Conservation (phyloP, 177 flowering plant genomes). For the Vitis hybrid region DNA sequence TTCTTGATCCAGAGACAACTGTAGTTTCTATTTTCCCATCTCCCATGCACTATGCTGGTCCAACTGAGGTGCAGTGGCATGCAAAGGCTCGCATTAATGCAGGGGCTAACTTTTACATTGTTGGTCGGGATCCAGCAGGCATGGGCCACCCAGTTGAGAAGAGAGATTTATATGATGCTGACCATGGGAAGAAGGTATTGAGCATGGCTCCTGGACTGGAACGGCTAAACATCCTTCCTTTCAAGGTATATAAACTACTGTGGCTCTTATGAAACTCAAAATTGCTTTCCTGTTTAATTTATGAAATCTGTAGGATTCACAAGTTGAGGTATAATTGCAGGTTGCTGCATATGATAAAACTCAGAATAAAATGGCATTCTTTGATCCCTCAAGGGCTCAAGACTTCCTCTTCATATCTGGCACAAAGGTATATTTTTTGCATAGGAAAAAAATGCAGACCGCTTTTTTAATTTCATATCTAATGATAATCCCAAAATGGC, state of each 20-base stretch:
- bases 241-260: constrained; percentile 32
- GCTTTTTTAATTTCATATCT: not conserved
- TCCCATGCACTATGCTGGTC: constrained; percentile 74
- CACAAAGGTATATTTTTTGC: constrained; percentile 62
- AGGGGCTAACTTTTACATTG: constrained; percentile 66
- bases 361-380: constrained; percentile 89
- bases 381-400: constrained; percentile 89
- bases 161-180: constrained; percentile 58
- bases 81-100: constrained; percentile 67
- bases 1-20: constrained; percentile 63
- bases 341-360: constrained; percentile 97
- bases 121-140: constrained; percentile 66
- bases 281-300: not conserved
- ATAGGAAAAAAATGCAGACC: not conserved
- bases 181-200: constrained; percentile 61
- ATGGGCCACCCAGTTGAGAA: constrained; percentile 64
- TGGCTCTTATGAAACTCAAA: too few relatives aligned
- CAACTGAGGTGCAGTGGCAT: constrained; percentile 72
- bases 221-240: constrained; percentile 60
- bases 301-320: not conserved
- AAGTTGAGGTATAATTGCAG: constrained; percentile 32
- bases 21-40: constrained; percentile 64
- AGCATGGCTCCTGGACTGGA: constrained; percentile 72
- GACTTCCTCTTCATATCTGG: constrained; percentile 93
- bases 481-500: too few relatives aligned